These are phyloP conservation scores for Syzygium malaccense DNA, from an alignment of 441 rosid species.

Conservation along the genomic window DNA sequence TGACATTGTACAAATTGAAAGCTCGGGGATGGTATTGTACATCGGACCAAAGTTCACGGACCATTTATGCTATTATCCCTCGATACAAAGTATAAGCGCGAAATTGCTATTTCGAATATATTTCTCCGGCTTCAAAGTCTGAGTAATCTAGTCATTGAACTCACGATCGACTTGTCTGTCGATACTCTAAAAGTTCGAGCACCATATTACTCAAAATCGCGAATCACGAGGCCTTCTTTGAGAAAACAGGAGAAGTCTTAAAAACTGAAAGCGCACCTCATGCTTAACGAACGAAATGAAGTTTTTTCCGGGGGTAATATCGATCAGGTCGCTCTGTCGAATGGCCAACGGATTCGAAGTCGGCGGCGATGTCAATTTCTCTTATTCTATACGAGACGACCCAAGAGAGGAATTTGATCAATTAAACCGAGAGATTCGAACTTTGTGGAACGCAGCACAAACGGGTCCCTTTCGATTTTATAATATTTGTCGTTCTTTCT, in stretches of 20 bases:
- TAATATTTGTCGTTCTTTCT: background rate
- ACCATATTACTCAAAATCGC: background rate
- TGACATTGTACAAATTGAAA: too few relatives aligned
- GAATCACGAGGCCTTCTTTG: background rate
- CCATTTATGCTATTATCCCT: too few relatives aligned
- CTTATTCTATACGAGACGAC: background rate
- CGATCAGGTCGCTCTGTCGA: rapidly evolving
- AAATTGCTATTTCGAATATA: background rate
- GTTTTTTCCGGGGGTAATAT: background rate
- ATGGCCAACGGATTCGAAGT: rapidly evolving
- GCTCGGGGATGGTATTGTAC: too few relatives aligned
- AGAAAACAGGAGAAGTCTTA: background rate
- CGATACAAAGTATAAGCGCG: too few relatives aligned
- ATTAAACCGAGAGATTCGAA: background rate
- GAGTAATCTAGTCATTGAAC: background rate
- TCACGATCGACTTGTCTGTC: background rate
- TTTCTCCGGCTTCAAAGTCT: too few relatives aligned
- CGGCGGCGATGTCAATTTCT: background rate
- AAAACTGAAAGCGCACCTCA: background rate
- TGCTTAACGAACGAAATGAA: background rate
- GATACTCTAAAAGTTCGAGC: background rate
- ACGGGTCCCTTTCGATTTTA: background rate
- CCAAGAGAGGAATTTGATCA: background rate
- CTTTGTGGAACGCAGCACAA: background rate
- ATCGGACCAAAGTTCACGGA: too few relatives aligned